These are phyloP conservation scores for Pleurotus pulmonarius DNA, from an alignment of 768 basidiomycete genomes.

Conservation along the genomic window DNA sequence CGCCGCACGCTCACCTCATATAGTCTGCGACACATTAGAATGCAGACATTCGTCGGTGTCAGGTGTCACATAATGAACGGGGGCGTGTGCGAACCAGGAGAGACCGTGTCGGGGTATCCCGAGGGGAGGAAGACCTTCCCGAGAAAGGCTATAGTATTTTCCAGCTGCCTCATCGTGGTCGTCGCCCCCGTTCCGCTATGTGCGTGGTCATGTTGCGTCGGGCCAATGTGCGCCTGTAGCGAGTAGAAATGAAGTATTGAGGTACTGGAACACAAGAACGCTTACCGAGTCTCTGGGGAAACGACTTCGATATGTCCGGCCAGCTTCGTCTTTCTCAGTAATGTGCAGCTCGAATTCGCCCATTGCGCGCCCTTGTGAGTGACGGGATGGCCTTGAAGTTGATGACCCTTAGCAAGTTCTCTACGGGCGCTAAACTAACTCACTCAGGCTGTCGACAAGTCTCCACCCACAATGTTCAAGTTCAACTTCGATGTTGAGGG, in stretches of 20 bases:
- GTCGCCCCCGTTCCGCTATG: too few species aligned
- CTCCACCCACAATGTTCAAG: conserved; percentile 47
- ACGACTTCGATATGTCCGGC: conserved; percentile 10
- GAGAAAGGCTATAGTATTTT: conserved; percentile 22
- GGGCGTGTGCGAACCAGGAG: conserved; percentile 39
- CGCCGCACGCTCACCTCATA: conserved; percentile 35
- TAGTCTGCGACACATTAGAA: conserved; percentile 37
- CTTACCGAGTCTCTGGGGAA: conserved; percentile 13
- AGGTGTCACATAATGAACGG: too few species aligned
- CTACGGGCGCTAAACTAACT: too few species aligned
- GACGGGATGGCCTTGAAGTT: too few species aligned
- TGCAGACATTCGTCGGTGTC: too few species aligned
- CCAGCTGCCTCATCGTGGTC: background rate
- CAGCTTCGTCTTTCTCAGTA: conserved; percentile 19
- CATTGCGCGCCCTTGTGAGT: background rate
- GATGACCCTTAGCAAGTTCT: too few species aligned
- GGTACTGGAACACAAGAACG: background rate
- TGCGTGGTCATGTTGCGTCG: background rate
- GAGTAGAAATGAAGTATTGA: background rate
- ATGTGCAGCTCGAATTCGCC: conserved; percentile 3
- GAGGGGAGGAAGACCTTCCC: conserved; percentile 56
- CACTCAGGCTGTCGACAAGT: too few species aligned
- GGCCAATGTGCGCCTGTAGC: background rate
- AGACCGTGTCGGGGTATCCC: conserved; percentile 59
- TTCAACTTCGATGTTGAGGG: conserved; percentile 66